phyloP scores from a whole-genome alignment of 176 grass and related monocot species.

The Bonia amplexicaulis region DNA sequence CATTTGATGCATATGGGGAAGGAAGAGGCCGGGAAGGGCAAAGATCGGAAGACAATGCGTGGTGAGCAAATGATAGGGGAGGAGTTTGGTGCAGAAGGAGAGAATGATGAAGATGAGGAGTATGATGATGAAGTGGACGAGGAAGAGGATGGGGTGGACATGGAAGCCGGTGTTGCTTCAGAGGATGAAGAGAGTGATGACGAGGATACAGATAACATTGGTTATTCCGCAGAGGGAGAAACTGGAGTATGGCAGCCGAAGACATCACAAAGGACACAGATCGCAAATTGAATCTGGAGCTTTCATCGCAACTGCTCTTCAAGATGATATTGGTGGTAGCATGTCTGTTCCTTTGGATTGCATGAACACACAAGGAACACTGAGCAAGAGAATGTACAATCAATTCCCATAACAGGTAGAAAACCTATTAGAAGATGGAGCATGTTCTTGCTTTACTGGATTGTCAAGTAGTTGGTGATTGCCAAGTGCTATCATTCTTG shows the following conservation, averaged over 20 bases:
- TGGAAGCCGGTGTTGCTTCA: conserved; percentile 30
- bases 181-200: conserved; percentile 56
- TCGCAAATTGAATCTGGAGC: background rate
- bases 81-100: conserved; percentile 22
- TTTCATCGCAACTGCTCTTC: background rate
- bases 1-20: conserved; percentile 91
- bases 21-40: conserved; percentile 40
- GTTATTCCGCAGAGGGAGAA: conserved; percentile 7
- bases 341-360: background rate
- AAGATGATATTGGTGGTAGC: background rate
- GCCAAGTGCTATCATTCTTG: conserved; percentile 12
- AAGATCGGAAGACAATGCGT: conserved; percentile 17
- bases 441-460: conserved; percentile 1
- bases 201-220: conserved; percentile 20
- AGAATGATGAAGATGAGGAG: conserved; percentile 28
- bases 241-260: background rate
- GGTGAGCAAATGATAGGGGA: background rate
- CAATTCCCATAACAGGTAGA: conserved; percentile 13
- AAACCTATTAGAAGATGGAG: conserved; percentile 12
- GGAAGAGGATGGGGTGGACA: conserved; percentile 32
- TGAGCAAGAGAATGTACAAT: conserved; percentile 2
- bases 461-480: conserved; percentile 4
- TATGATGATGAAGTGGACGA: conserved; percentile 39
- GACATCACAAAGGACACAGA: background rate
- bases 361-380: background rate